These are phyloP conservation scores for Ramaria sp. DNA, from an alignment of 768 basidiomycete species.

Conservation along the genomic window DNA sequence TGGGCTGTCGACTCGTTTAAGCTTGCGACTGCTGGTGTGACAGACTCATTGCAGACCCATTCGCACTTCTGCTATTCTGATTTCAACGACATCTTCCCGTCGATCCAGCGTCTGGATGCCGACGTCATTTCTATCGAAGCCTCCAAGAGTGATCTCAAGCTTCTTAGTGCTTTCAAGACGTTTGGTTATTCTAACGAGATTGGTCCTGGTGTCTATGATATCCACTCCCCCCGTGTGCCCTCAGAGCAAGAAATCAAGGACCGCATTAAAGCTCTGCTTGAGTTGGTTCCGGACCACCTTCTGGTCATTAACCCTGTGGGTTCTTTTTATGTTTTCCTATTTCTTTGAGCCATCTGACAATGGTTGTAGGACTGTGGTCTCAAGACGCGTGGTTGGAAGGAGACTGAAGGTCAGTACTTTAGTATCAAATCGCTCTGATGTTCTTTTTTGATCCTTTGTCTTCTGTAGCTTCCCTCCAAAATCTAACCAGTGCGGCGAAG, in stretches of 20 bases:
- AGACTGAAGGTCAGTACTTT: constrained; percentile 63
- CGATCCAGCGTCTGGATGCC: constrained; percentile 91
- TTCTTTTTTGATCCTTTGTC: neutral
- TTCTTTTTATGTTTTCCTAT: neutral
- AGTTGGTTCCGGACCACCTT: constrained; percentile 67
- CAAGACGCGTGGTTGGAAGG: constrained; percentile 98
- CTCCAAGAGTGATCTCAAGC: constrained; percentile 97
- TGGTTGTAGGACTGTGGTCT: constrained; percentile 75
- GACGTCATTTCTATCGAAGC: constrained; percentile 99
- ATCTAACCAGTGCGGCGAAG: constrained; percentile 85
- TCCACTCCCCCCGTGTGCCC: constrained; percentile 98
- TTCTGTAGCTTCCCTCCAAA: constrained; percentile 53
- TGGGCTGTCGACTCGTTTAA: constrained; percentile 99
- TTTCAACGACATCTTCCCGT: constrained; percentile 97
- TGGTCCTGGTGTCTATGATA: constrained; percentile 97
- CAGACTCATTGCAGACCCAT: constrained; percentile 90
- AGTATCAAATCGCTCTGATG: constrained; percentile 5
- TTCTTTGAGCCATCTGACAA: constrained; percentile 9
- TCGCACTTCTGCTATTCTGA: constrained; percentile 99
- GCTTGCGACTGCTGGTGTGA: constrained; percentile 91
- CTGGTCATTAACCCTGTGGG: constrained; percentile 84
- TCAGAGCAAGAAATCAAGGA: constrained; percentile 88
- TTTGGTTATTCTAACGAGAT: constrained; percentile 96
- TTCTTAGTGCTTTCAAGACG: constrained; percentile 88
- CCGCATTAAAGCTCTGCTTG: constrained; percentile 75